Evolutionary conservation across 176 grass and related monocot genomes (phyloP).

Genomic region (Raddia distichophylla): DNA sequence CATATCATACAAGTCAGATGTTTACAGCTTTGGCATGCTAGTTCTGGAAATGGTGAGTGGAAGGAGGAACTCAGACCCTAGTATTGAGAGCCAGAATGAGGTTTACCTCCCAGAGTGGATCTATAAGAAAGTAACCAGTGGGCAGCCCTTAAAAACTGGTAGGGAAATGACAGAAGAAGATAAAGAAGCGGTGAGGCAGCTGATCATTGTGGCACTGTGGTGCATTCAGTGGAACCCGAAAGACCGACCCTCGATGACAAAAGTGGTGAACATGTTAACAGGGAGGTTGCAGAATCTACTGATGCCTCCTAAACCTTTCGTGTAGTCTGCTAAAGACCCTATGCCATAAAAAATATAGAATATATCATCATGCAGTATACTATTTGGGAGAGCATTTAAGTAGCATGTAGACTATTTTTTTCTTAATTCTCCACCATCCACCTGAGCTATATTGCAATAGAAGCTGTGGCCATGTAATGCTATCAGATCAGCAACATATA

Average conservation of each 20-base stretch:
- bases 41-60: too few species aligned
- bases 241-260: slow-evolving; percentile 34
- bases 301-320: neutral
- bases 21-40: too few species aligned
- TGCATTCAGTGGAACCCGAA: slow-evolving; percentile 65
- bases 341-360: neutral
- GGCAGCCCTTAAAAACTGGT: slow-evolving; percentile 10
- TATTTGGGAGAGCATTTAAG: neutral
- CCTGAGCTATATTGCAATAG: too few species aligned
- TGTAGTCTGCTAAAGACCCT: slow-evolving; percentile 20
- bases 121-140: slow-evolving; percentile 22
- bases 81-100: slow-evolving; percentile 25
- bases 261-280: too few species aligned
- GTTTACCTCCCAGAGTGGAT: slow-evolving; percentile 57
- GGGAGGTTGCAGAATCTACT: too few species aligned
- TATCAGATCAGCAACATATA: too few species aligned
- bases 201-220: slow-evolving; percentile 58
- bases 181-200: slow-evolving; percentile 29
- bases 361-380: neutral
- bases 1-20: too few species aligned
- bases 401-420: neutral
- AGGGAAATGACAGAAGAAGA: slow-evolving; percentile 23
- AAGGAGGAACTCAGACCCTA: too few species aligned
- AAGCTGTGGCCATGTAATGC: too few species aligned
- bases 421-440: neutral